Evolutionary conservation across 371 early-diverging fungal genomes (phyloP), one percentile per base, ranked within the genome.

Genomic region (Apophysomyces elegans): DNA sequence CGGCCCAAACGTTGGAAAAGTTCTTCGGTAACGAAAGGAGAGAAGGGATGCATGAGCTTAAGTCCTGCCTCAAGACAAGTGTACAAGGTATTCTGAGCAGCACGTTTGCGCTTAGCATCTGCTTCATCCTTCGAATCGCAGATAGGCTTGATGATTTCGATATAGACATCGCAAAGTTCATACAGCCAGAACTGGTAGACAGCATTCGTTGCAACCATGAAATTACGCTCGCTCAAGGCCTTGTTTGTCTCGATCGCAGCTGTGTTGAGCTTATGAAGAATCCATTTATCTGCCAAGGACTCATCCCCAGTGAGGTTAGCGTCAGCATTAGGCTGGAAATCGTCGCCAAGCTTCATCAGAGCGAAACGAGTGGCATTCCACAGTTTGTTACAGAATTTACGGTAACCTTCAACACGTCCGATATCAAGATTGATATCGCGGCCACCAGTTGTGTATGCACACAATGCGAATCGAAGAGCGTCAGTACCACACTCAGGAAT

Each of bases 1-100:
- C 92, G 90, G 39, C 86, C 90, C 50, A 98, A 78, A 63, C 96
- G 91, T 81, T 99, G 99, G 86, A 90, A 99, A 67, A 99, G 84
- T 81, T 99, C 99, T 84, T 99, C 99, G 21, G 99, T 98, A 47
- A 99, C 91, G 78, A 95, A 99, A 11, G 99, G 99, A 97, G 99
- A 98, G 86, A 99, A 95, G 36, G 99, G 99, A 81, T 99, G 99
- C 72, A 99, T 80, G 66, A 99, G 83, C 77, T 89, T 91, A 68
- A 99, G 82, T 16, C 95, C 97, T 54, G 87, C 87, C 67, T 98
- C 96, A 70, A 99, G 88, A 77, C 96, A 96, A 21, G 94, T 96
- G 83, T 96, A 99, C 62, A 95, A 84, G 37, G 92, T 93, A 68
- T 93, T 91, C 73, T 86, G 88, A 21, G 92, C 91, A 56, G 91